Percentiles rank a stretch among this genome's conserved stretches.
phyloP scores from a whole-genome alignment of 495 filamentous ascomycete species.

The Aspergillus hancockii region DNA sequence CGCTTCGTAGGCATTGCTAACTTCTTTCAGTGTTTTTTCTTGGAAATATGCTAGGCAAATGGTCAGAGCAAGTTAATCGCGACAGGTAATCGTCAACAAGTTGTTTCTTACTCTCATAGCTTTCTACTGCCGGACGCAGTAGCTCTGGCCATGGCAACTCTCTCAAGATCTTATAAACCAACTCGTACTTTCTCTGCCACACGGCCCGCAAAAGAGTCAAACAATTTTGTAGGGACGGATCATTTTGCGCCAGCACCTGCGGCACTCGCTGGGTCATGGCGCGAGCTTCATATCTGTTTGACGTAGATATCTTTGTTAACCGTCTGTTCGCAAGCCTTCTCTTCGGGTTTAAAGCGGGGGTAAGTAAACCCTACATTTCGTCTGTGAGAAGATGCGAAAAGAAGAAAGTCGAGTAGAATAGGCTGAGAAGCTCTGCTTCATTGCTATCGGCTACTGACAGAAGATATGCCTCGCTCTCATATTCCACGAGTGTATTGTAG shows the following conservation, averaged over 20 bases:
- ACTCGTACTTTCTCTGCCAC: constrained; percentile 48
- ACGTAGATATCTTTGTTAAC: constrained; percentile 6
- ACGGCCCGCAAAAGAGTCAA: constrained; percentile 47
- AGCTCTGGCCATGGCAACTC: constrained; percentile 44
- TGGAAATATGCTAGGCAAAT: constrained; percentile 40
- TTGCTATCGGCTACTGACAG: constrained; percentile 25
- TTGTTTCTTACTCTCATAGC: constrained; percentile 43
- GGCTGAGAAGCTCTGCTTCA: constrained; percentile 37
- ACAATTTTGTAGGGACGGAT: constrained; percentile 47
- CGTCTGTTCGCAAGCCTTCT: neutral
- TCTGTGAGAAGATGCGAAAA: constrained; percentile 53
- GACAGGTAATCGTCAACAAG: neutral
- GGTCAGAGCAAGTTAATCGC: neutral
- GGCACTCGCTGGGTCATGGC: constrained; percentile 53
- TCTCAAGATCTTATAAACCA: constrained; percentile 44
- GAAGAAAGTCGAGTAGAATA: constrained; percentile 54
- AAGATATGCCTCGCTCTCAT: constrained; percentile 45
- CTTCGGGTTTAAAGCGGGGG: neutral
- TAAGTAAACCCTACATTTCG: constrained; percentile 42
- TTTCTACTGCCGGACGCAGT: constrained; percentile 38
- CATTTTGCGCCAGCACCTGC: constrained; percentile 32
- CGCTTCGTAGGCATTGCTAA: constrained; percentile 51
- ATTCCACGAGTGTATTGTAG: constrained; percentile 44
- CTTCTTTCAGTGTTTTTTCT: constrained; percentile 46
- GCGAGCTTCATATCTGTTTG: constrained; percentile 51